These are phyloP conservation scores for Didymella glomerata DNA, from an alignment of 2,329 filamentous ascomycete species.

Conservation along the genomic window DNA sequence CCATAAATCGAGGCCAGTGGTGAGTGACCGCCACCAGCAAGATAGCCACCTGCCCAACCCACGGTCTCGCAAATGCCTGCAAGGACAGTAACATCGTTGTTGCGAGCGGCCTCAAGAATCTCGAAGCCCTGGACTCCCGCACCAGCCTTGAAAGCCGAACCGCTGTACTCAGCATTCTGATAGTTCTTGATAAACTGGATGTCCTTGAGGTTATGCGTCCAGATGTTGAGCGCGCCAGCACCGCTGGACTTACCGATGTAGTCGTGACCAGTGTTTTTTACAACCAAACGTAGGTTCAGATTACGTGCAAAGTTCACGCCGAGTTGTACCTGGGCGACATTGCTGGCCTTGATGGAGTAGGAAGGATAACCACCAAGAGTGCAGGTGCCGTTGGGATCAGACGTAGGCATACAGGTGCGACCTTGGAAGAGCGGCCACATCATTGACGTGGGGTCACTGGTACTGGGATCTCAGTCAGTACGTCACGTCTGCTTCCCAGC, in stretches of 20 bases:
- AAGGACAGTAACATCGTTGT: neutral
- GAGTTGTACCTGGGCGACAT: constrained; percentile 43
- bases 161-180: constrained; percentile 35
- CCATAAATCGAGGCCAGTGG: constrained; percentile 38
- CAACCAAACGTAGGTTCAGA: constrained; percentile 44
- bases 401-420: constrained; percentile 33
- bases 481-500: neutral
- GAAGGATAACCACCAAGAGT: constrained; percentile 43
- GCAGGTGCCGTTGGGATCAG: constrained; percentile 22
- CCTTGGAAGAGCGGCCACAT: neutral
- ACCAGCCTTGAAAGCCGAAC: constrained; percentile 43
- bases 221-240: constrained; percentile 47
- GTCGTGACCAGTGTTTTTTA: constrained; percentile 50
- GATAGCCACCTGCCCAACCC: constrained; percentile 54
- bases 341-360: constrained; percentile 48
- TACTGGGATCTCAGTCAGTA: neutral
- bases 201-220: constrained; percentile 50
- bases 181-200: constrained; percentile 34
- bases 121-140: constrained; percentile 49
- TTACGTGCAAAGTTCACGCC: constrained; percentile 47
- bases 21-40: constrained; percentile 42
- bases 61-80: constrained; percentile 41
- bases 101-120: neutral
- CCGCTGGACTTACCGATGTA: constrained; percentile 47
- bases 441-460: neutral